These are phyloP conservation scores for Talaromyces sp. DNA, from an alignment of 2,329 filamentous ascomycete species.

Conservation along the genomic window DNA sequence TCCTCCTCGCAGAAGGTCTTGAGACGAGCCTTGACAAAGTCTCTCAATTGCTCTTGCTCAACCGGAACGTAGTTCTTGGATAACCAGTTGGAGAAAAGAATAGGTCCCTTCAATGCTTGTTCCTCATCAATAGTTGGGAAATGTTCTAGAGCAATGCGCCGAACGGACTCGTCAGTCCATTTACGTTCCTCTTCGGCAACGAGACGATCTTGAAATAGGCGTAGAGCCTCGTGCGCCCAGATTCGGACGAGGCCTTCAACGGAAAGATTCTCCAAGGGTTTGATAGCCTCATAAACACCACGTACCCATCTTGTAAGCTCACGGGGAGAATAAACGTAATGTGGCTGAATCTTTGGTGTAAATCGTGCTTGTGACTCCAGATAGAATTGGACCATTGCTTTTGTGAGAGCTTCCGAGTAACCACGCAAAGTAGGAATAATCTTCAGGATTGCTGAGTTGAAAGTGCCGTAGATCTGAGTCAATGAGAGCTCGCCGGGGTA, in stretches of 20 bases:
- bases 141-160: slow-evolving; percentile 77
- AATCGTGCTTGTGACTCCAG: slow-evolving; percentile 90
- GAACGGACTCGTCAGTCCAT: slow-evolving; percentile 89
- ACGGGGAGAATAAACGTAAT: slow-evolving; percentile 99
- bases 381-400: slow-evolving; percentile 97
- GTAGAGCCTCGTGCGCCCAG: slow-evolving; percentile 95
- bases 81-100: slow-evolving; percentile 98
- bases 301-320: slow-evolving; percentile 97
- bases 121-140: slow-evolving; percentile 95
- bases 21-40: slow-evolving; percentile 94
- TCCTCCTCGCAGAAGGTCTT: slow-evolving; percentile 99
- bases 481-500: slow-evolving; percentile 95
- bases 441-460: slow-evolving; percentile 94
- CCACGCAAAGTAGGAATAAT: slow-evolving; percentile 92
- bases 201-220: slow-evolving; percentile 94
- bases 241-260: slow-evolving; percentile 92
- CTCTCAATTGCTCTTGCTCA: slow-evolving; percentile 86
- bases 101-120: slow-evolving; percentile 83
- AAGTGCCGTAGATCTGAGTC: slow-evolving; percentile 96
- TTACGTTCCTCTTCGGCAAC: slow-evolving; percentile 89
- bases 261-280: slow-evolving; percentile 79
- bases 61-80: slow-evolving; percentile 98
- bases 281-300: slow-evolving; percentile 93
- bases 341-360: slow-evolving; percentile 92
- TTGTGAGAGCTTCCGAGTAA: slow-evolving; percentile 88